Percentiles rank a stretch among this genome's conserved stretches.
Conservation (phyloP, 495 filamentous ascomycete genomes). For the Xylaria telfairii region DNA sequence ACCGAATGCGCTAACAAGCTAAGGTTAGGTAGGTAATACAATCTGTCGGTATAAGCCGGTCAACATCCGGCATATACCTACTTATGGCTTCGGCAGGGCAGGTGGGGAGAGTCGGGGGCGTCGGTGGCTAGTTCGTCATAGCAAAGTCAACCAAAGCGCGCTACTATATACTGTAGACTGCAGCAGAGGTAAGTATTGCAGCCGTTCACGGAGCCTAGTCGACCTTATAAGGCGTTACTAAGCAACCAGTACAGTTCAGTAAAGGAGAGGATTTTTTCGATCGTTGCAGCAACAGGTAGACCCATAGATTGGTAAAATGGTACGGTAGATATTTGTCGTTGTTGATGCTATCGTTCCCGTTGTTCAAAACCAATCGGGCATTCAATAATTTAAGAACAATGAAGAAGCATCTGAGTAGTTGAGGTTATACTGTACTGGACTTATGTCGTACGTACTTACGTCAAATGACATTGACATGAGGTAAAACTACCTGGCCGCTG, state of each 20-base stretch:
- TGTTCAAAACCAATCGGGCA: background rate
- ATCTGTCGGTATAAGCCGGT: background rate
- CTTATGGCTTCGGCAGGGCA: background rate
- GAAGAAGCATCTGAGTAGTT: background rate
- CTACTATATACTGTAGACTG: background rate
- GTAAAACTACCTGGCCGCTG: background rate
- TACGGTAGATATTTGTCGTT: background rate
- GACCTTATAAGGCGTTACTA: background rate
- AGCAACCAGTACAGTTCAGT: background rate
- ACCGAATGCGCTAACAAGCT: background rate
- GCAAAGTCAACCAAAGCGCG: background rate
- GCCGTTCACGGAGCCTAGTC: background rate
- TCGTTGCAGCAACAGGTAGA: background rate
- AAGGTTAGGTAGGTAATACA: no score
- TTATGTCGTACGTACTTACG: background rate
- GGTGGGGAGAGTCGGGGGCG: background rate
- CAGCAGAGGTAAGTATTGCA: background rate
- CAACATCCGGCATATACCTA: background rate
- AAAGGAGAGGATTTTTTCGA: background rate
- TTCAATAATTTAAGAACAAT: background rate
- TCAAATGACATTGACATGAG: background rate
- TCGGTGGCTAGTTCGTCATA: background rate
- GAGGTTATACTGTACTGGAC: background rate
- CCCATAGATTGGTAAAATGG: no score
- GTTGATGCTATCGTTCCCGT: background rate